Evolutionary conservation across 2,329 filamentous ascomycete genomes (phyloP).

Genomic region (Penicillium sp.): DNA sequence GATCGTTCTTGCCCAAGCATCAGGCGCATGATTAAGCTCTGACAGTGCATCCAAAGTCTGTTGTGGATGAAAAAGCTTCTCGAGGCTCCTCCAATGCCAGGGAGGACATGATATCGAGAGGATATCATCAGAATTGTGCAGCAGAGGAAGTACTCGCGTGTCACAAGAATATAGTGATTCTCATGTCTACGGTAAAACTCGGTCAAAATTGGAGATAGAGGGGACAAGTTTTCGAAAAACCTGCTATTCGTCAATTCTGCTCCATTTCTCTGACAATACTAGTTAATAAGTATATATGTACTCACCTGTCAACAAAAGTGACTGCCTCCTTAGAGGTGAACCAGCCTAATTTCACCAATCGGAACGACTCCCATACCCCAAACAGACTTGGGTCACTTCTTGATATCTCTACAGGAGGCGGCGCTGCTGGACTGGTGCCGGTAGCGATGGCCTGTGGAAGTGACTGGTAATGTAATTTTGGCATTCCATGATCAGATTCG

Average conservation of each 20-base stretch:
- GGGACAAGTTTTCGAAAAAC: conserved; percentile 46
- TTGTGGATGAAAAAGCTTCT: conserved; percentile 50
- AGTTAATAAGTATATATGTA: not conserved
- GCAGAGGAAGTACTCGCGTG: conserved; percentile 50
- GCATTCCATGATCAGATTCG: conserved; percentile 3
- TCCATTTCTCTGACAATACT: not conserved
- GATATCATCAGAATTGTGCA: conserved; percentile 52
- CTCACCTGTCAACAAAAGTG: conserved; percentile 45
- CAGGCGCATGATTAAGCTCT: conserved; percentile 49
- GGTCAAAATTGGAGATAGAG: conserved; percentile 46
- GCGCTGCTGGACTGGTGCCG: conserved; percentile 15
- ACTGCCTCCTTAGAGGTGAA: conserved; percentile 51
- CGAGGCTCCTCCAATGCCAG: conserved; percentile 37
- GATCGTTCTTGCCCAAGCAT: conserved; percentile 51
- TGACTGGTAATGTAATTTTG: conserved; percentile 1
- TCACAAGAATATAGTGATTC: conserved; percentile 46
- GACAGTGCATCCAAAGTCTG: conserved; percentile 50
- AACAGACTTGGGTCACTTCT: conserved; percentile 28
- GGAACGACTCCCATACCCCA: conserved; percentile 45
- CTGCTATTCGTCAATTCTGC: conserved; percentile 18
- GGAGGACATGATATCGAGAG: conserved; percentile 44
- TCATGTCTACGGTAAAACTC: conserved; percentile 46
- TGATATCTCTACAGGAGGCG: conserved; percentile 15
- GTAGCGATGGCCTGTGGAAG: conserved; percentile 6
- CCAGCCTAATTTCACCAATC: conserved; percentile 53